Conservation (phyloP, 768 basidiomycete genomes). For the Hemileccinum impolitum region DNA sequence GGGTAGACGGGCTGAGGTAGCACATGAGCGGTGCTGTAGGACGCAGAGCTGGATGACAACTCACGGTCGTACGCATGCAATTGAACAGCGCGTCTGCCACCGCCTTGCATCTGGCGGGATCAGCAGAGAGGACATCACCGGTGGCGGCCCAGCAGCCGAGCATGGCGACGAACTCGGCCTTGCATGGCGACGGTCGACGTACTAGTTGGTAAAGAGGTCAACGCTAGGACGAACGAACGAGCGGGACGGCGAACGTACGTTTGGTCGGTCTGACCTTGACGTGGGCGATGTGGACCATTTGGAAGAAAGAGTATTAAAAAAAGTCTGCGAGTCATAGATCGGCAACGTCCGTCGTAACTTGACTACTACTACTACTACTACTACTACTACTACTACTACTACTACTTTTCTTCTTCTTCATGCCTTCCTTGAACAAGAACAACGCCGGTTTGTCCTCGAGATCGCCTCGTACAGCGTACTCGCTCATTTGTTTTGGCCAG, state of each 20-base stretch:
- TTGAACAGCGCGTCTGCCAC: constrained; percentile 61
- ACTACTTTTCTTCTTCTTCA: no score
- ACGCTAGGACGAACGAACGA: neutral
- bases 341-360: constrained; percentile 13
- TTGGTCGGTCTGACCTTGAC: constrained; percentile 79
- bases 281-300: constrained; percentile 68
- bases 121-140: constrained; percentile 53
- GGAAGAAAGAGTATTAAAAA: neutral
- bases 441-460: constrained; percentile 64
- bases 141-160: constrained; percentile 85
- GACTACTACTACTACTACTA: no score
- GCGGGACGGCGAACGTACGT: constrained; percentile 37
- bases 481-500: constrained; percentile 34
- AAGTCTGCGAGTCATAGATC: neutral
- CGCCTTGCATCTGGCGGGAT: constrained; percentile 48
- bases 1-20: constrained; percentile 57
- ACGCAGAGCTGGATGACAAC: constrained; percentile 29
- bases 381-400: no score
- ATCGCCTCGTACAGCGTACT: neutral
- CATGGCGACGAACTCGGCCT: constrained; percentile 67
- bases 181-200: constrained; percentile 16
- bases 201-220: constrained; percentile 1
- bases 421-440: constrained; percentile 74
- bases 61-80: constrained; percentile 86
- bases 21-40: constrained; percentile 1